These are phyloP conservation scores for Stentor coeruleus DNA, from an alignment of 73 alveolate genomes.

Conservation along the genomic window DNA sequence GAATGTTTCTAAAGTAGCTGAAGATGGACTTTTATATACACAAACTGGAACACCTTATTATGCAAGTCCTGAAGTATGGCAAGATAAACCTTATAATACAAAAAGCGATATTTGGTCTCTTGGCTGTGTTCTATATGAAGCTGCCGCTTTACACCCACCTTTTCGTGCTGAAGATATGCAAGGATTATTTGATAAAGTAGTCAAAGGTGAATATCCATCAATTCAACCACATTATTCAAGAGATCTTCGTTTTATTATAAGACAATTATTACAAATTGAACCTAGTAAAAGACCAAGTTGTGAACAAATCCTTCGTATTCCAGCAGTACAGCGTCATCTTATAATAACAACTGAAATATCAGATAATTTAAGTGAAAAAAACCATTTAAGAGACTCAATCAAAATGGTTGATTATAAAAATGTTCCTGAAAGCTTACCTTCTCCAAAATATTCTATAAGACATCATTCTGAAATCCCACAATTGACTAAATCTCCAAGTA, in stretches of 20 bases:
- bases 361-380: too few species aligned
- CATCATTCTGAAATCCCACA: too few species aligned
- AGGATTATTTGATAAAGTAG: conserved; percentile 65
- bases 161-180: conserved; percentile 74
- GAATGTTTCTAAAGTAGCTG: conserved; percentile 51
- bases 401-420: neutral
- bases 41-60: conserved; percentile 83
- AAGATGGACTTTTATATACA: conserved; percentile 52
- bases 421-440: neutral
- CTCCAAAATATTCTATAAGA: too few species aligned
- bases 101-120: conserved; percentile 82
- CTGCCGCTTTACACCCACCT: conserved; percentile 72
- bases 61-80: conserved; percentile 83
- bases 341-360: too few species aligned
- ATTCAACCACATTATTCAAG: conserved; percentile 60
- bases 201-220: conserved; percentile 64
- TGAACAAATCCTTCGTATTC: too few species aligned
- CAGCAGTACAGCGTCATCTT: too few species aligned
- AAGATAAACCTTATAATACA: conserved; percentile 54
- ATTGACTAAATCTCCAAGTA: too few species aligned
- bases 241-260: conserved; percentile 51
- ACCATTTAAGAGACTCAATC: too few species aligned
- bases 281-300: neutral
- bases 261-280: neutral
- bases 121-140: conserved; percentile 81